phyloP scores from a whole-genome alignment of 192 early-diverging fungal genomes.

The Coemansia sp. region DNA sequence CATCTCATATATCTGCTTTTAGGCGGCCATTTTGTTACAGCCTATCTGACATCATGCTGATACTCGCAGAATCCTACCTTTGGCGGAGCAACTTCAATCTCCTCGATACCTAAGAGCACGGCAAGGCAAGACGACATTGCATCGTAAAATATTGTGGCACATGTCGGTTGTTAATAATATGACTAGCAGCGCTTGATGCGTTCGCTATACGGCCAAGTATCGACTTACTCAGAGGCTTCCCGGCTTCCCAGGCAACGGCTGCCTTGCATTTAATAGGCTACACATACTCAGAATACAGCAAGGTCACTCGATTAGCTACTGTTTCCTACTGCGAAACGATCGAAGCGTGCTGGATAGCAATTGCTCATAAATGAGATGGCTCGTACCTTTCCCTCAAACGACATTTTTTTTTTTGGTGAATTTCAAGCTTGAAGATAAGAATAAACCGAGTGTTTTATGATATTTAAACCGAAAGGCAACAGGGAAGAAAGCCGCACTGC shows the following conservation, averaged over 20 bases:
- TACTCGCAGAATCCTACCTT: constrained; percentile 42
- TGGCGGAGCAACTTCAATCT: constrained; percentile 92
- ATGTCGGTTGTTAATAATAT: neutral
- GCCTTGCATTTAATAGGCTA: constrained; percentile 81
- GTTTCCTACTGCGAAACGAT: neutral
- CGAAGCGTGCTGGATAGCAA: neutral
- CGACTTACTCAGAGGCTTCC: constrained; percentile 84
- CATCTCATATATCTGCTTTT: neutral
- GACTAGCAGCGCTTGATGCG: neutral
- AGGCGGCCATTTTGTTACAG: neutral
- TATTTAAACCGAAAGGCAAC: neutral
- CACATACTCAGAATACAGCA: neutral
- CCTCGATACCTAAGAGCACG: constrained; percentile 71
- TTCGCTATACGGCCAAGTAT: neutral
- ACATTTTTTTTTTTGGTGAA: constrained; percentile 1
- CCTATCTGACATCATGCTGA: neutral
- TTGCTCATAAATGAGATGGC: neutral
- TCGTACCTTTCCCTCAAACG: constrained; percentile 31
- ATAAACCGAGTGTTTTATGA: neutral
- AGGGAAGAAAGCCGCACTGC: neutral
- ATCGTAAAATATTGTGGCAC: neutral
- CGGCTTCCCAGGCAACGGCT: constrained; percentile 93
- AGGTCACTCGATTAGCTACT: neutral
- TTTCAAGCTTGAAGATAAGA: neutral
- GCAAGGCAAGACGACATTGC: neutral